These are phyloP conservation scores for Chytriomyces hyalinus DNA, from an alignment of 192 early-diverging fungal genomes.

Conservation along the genomic window DNA sequence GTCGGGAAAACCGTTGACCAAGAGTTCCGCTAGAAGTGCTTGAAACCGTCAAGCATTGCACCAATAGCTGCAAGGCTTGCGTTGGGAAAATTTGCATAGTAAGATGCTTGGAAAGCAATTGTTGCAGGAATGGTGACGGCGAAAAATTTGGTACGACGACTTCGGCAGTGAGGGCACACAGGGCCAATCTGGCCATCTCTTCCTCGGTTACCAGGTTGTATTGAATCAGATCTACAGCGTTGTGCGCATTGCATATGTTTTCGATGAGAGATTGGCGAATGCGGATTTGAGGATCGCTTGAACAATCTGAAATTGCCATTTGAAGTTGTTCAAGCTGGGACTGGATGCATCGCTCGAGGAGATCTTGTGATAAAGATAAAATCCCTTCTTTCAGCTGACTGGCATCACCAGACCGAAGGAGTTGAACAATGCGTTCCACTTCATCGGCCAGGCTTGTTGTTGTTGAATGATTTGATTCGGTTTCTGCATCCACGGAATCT, in stretches of 20 bases:
- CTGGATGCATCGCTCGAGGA: neutral
- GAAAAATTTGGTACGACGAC: neutral
- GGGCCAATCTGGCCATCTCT: neutral
- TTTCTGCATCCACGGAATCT: neutral
- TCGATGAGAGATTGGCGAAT: neutral
- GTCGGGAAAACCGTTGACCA: neutral
- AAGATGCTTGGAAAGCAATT: neutral
- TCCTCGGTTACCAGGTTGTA: neutral
- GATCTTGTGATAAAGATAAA: neutral
- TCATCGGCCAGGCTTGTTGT: too few species aligned
- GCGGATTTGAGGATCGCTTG: neutral
- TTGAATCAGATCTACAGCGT: neutral
- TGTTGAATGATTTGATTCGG: too few species aligned
- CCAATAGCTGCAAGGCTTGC: neutral
- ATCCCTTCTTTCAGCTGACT: neutral
- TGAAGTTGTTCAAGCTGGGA: neutral
- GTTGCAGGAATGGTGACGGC: slow-evolving; percentile 7
- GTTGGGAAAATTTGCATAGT: neutral
- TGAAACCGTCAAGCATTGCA: neutral
- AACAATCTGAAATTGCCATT: neutral
- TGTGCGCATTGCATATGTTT: neutral
- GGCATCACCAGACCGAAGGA: neutral
- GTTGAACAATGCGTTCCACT: too few species aligned
- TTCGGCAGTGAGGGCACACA: slow-evolving; percentile 3
- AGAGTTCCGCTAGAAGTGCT: neutral